Percentiles rank a stretch among this genome's conserved stretches.
phyloP scores from a whole-genome alignment of 257 asterid genomes.

The Fraxinus excelsior region DNA sequence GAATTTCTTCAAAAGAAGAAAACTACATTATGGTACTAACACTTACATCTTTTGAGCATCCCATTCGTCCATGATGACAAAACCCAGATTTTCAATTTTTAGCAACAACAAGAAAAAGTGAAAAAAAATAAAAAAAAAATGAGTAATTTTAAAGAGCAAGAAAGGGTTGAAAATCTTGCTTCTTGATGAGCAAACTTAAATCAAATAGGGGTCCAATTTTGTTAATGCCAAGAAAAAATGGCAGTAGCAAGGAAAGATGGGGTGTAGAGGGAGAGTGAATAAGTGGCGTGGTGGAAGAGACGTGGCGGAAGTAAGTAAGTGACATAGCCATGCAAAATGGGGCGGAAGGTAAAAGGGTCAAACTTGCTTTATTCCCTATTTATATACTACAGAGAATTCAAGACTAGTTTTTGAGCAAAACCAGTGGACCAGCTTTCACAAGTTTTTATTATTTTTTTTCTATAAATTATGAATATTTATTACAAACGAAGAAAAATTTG shows the following conservation, averaged over 20 bases:
- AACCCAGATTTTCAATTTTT: background rate
- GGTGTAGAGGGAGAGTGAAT: background rate
- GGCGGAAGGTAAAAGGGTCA: background rate
- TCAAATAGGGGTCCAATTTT: background rate
- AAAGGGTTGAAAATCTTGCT: background rate
- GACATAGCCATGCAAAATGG: background rate
- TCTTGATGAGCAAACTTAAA: background rate
- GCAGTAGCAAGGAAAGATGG: background rate
- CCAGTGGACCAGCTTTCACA: no score
- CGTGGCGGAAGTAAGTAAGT: no score
- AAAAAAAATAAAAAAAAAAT: no score
- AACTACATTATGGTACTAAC: no score
- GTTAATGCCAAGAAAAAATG: background rate
- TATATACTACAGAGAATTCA: no score
- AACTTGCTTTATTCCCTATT: background rate
- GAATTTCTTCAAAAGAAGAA: background rate
- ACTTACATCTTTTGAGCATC: conserved; percentile 42
- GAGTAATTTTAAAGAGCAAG: background rate
- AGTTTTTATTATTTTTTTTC: no score
- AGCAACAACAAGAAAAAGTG: background rate
- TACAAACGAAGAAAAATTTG: background rate
- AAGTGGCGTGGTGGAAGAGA: background rate
- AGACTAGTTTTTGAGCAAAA: no score
- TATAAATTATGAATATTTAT: no score
- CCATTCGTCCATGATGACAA: conserved; percentile 33